phyloP scores from a whole-genome alignment of 768 basidiomycete genomes.

The Agaricus sinodeliciosus region DNA sequence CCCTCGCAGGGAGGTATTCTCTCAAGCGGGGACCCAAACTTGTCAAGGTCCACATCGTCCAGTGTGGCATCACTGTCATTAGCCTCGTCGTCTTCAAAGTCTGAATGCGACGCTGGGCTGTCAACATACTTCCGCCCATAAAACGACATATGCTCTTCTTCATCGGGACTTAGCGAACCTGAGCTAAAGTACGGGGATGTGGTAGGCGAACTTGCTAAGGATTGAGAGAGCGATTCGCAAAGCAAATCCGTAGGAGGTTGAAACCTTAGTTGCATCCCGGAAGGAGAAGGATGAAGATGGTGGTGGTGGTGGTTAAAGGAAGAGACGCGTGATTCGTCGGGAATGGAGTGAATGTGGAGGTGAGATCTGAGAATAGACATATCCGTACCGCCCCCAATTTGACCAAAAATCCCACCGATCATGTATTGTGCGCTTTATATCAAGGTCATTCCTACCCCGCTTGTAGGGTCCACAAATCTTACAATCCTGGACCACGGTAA shows the following conservation, averaged over 20 bases:
- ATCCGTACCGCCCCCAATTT: neutral
- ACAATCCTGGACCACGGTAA: too few species aligned
- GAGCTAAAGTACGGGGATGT: neutral
- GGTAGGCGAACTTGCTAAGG: neutral
- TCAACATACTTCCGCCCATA: neutral
- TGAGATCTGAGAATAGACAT: constrained; percentile 8
- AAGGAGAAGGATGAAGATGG: neutral
- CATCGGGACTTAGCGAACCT: neutral
- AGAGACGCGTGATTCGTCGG: neutral
- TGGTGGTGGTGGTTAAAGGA: neutral
- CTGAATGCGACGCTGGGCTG: neutral
- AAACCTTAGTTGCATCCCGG: constrained; percentile 6
- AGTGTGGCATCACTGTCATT: constrained; percentile 25
- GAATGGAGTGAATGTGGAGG: constrained; percentile 5
- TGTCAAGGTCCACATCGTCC: constrained; percentile 19
- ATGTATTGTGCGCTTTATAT: too few species aligned
- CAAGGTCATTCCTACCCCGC: too few species aligned
- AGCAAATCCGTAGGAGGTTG: constrained; percentile 9
- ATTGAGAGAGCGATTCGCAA: neutral
- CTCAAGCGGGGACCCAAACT: constrained; percentile 28
- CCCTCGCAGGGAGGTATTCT: constrained; percentile 26
- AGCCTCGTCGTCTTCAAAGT: constrained; percentile 12
- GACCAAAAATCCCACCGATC: too few species aligned
- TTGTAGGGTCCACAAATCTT: too few species aligned
- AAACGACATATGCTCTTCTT: neutral